Base-by-base conservation (phyloP, 129 eudicot genomes). In the Gnaphalium uliginosum region DNA sequence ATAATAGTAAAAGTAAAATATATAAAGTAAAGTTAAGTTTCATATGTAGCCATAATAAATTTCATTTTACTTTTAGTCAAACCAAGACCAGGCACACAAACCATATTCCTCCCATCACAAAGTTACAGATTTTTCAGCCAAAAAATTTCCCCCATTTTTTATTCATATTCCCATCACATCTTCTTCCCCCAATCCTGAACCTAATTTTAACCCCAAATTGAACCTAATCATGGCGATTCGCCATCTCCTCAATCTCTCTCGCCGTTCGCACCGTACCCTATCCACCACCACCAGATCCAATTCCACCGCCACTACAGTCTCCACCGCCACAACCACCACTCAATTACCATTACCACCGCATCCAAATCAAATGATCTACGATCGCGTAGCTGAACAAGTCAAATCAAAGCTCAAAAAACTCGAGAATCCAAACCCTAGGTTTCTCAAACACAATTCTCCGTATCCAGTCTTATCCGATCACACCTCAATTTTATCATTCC, bases 321-420 rank as follows among this genome's bases (percentile, higher is more conserved):
- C 84, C 46, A 24, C 73, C 64, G 53, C 72, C 18, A 27, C 84
- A 33, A 41, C 56, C 59, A 23, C 83, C 3, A 11, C 76, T 10
- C 85, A 87, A 18, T 56, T 86, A 8, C 93, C 97, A 1, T 92
- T 93, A 0, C 70, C 70, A 32, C 70, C 70, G 3, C 96, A 87
- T 9, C 97, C 93, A 0, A 72, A 76, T 69, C 86, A 82, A 68
- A 91, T 90, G 96, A 70, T 87, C 79, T 91, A 94, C 84, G 98
- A 94, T 71, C 91, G 87, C 58, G 70, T 87, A 25, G 86, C 98
- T 0, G 89, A 83, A 60, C n/a, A 69, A 66, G 89, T 90, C 30
- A 90, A 90, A 64, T 58, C 74, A 18, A 93, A 88, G 79, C 85
- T 93, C 79, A 71, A 77, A 53, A 71, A 35, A 4, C 97, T 94